Base-by-base conservation (phyloP, 139 green algal genomes). In the Nannochloris sp. region DNA sequence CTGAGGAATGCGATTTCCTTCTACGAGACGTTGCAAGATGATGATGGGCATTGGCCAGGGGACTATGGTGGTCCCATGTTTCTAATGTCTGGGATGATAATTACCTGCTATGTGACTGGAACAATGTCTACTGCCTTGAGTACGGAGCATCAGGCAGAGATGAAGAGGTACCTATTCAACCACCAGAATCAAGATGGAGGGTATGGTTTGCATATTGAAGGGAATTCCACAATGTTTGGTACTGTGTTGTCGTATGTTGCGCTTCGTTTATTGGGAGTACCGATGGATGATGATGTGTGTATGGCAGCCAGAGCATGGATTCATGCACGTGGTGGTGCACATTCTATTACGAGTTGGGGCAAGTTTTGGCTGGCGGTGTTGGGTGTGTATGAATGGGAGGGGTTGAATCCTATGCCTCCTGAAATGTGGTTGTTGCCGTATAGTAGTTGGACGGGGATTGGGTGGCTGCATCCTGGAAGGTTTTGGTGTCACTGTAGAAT, bases 1-100 rank as follows among this genome's bases (percentile, higher is more conserved):
- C 57, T 93, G 3, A 67, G 74, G 17, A 82, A 78, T 4, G 87
- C 63, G 10, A 80, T 92, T 33, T 73, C 69, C 26, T 96, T 91
- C 51, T 97, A 93, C 40, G 79, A 86, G 51, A 77, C 64, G 25
- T 62, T 98, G 65, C 75, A 82, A 66, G 63, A 77, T 36, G 81
- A 96, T 1, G 93, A 98, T 65, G 94, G 94, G 4, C 94, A 98
- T 75, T 98, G 85, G 77, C 81, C 89, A 1, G 91, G 91, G 10
- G 94, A 98, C 75, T 99, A 99, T 61, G 94, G 94, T 0, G 94
- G 94, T 2, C 94, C 94, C 2, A 97, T 98, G 89, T 99, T 99
- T 74, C 82, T 99, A 8, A 89, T 99, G 75, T 93, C 94, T 0
- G 94, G 93, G 8, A 62, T 99, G 57, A 49, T 98, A 53, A 96